A percentile compares a stretch with the other conserved stretches of the same genome.
These are phyloP conservation scores for Gonapodya prolifera DNA, from an alignment of 192 early-diverging fungal genomes.

Conservation along the genomic window DNA sequence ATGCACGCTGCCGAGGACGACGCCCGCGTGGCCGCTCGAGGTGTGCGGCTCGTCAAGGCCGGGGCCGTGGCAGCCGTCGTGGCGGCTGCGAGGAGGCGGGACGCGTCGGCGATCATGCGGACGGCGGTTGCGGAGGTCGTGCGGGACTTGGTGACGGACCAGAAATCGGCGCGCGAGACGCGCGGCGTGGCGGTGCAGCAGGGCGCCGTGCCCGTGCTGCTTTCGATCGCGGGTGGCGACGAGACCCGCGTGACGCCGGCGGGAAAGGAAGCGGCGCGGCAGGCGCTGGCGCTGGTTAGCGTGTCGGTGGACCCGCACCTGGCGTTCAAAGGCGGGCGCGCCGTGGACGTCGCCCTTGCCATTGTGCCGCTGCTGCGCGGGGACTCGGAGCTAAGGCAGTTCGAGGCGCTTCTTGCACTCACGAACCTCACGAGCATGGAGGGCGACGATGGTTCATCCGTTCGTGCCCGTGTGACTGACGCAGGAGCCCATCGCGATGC, in stretches of 20 bases:
- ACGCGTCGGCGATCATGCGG: background rate
- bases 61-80: conserved; percentile 44
- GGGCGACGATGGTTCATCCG: conserved; percentile 34
- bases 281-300: conserved; percentile 84
- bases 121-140: conserved; percentile 42
- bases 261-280: conserved; percentile 30
- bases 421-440: conserved; percentile 74
- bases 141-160: conserved; percentile 57
- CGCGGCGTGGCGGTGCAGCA: conserved; percentile 74
- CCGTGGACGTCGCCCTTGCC: conserved; percentile 29
- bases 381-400: conserved; percentile 49
- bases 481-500: conserved; percentile 52
- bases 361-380: conserved; percentile 35
- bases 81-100: conserved; percentile 23
- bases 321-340: conserved; percentile 57
- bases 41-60: conserved; percentile 33
- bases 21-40: conserved; percentile 42
- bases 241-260: background rate
- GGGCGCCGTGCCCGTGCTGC: conserved; percentile 35
- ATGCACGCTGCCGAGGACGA: conserved; percentile 27
- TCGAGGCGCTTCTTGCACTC: conserved; percentile 84
- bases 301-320: conserved; percentile 80
- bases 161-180: conserved; percentile 16
- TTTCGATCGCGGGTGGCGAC: background rate
- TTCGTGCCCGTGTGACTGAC: conserved; percentile 44